Percentiles rank a stretch among this genome's conserved stretches.
Evolutionary conservation across 2,329 filamentous ascomycete species (phyloP).

Genomic region (Parascedosporium putredinis): DNA sequence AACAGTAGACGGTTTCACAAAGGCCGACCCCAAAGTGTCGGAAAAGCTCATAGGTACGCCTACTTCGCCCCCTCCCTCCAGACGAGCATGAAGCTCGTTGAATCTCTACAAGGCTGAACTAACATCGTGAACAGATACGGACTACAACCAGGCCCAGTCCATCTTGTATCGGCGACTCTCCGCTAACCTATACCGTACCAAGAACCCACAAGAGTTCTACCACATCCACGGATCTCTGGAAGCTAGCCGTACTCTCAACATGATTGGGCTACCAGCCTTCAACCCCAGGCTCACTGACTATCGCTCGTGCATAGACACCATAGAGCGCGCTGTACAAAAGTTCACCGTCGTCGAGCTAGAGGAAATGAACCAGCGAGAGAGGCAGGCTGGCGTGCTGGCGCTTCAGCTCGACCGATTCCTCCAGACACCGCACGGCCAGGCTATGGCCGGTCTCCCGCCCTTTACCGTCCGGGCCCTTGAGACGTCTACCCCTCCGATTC

Average conservation of each 20-base stretch:
- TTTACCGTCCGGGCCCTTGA: conserved; percentile 43
- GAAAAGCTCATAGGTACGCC: conserved; percentile 19
- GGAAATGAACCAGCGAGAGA: conserved; percentile 39
- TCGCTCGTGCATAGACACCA: conserved; percentile 44
- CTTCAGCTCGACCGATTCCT: conserved; percentile 50
- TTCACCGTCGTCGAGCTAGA: conserved; percentile 48
- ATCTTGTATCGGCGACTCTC: conserved; percentile 61
- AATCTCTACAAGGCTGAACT: neutral
- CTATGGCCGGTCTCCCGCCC: conserved; percentile 23
- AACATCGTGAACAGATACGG: conserved; percentile 45
- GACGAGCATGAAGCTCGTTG: conserved; percentile 9
- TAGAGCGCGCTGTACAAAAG: conserved; percentile 46
- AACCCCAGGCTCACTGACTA: conserved; percentile 52
- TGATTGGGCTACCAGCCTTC: conserved; percentile 57
- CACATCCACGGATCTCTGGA: conserved; percentile 69
- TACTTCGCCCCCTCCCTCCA: neutral
- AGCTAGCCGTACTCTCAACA: conserved; percentile 56
- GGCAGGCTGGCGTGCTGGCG: conserved; percentile 50
- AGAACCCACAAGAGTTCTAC: conserved; percentile 55
- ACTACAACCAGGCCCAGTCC: conserved; percentile 60
- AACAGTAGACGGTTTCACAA: conserved; percentile 26
- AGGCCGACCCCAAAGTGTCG: conserved; percentile 24
- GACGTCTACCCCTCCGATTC: conserved; percentile 33
- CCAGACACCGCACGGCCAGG: conserved; percentile 33
- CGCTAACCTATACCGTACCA: conserved; percentile 61